A percentile compares a stretch with the other conserved stretches of the same genome.
Conservation (phyloP, 2,329 filamentous ascomycete species). For the Monosporascus ibericus region DNA sequence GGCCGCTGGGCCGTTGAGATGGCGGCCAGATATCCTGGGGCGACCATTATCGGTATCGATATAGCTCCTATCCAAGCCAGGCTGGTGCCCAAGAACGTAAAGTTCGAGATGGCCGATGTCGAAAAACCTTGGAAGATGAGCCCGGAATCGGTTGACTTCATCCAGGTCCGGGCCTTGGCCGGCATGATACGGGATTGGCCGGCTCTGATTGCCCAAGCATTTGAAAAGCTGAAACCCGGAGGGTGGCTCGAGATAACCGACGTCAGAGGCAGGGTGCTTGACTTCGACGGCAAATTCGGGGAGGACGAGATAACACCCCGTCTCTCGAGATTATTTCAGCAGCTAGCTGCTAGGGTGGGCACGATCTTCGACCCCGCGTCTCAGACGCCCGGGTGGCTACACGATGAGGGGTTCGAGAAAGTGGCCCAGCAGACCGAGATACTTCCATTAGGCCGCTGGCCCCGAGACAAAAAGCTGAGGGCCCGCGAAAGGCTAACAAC, state of each 20-base stretch:
- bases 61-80: conserved; percentile 34
- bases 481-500: conserved; percentile 31
- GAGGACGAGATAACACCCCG: conserved; percentile 27
- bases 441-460: conserved; percentile 34
- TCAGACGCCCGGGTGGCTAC: conserved; percentile 27
- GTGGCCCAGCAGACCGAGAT: conserved; percentile 35
- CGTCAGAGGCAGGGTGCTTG: conserved; percentile 33
- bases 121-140: conserved; percentile 38
- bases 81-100: conserved; percentile 51
- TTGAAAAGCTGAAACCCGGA: conserved; percentile 35
- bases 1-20: conserved; percentile 39
- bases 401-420: conserved; percentile 32
- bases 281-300: conserved; percentile 28
- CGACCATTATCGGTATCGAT: conserved; percentile 34
- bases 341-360: conserved; percentile 21
- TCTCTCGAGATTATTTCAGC: conserved; percentile 26
- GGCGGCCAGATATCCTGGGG: conserved; percentile 33
- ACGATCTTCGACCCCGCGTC: conserved; percentile 36
- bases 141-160: conserved; percentile 30
- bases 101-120: conserved; percentile 53
- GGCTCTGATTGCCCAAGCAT: conserved; percentile 29
- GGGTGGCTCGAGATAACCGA: conserved; percentile 40
- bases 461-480: conserved; percentile 31
- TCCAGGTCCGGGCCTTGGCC: conserved; percentile 37
- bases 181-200: conserved; percentile 40